Evolutionary conservation across 1,284 basidiomycete genomes (phyloP).

Genomic region (Cutaneotrichosporon cavernicola): DNA sequence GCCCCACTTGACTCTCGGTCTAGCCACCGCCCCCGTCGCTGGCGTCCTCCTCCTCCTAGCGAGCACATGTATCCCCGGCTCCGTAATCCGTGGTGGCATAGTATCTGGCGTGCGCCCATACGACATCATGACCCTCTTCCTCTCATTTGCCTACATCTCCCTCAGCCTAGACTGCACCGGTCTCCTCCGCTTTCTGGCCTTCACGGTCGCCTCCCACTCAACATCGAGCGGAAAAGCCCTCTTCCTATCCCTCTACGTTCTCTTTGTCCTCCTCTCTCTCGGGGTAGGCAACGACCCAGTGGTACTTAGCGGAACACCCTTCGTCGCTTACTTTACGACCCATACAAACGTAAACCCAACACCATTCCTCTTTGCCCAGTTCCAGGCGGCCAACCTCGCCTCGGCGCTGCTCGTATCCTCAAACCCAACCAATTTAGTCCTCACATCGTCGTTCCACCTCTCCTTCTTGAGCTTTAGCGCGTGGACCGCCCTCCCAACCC

Average conservation of each 20-base stretch:
- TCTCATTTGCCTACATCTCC: conserved; percentile 87
- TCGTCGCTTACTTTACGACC: conserved; percentile 80
- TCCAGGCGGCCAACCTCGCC: conserved; percentile 73
- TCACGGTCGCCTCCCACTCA: conserved; percentile 77
- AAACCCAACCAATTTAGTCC: conserved; percentile 57
- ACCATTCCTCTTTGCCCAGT: conserved; percentile 68
- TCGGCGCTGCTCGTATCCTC: conserved; percentile 55
- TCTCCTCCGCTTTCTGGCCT: conserved; percentile 79
- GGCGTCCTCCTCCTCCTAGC: conserved; percentile 77
- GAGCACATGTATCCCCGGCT: conserved; percentile 66
- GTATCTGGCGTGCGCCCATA: conserved; percentile 76
- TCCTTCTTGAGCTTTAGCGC: conserved; percentile 53
- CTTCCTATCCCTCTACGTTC: conserved; percentile 73
- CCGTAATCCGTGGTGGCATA: conserved; percentile 66
- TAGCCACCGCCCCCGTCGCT: conserved; percentile 72
- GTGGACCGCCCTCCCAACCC: conserved; percentile 52
- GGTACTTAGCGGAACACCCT: conserved; percentile 75
- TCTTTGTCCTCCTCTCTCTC: conserved; percentile 75
- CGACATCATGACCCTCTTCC: conserved; percentile 89
- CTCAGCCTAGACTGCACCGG: conserved; percentile 86
- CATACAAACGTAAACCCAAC: conserved; percentile 63
- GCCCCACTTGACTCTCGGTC: conserved; percentile 60
- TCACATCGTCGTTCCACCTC: conserved; percentile 53
- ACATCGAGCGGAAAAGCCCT: conserved; percentile 64
- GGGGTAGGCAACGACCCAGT: conserved; percentile 88